Evolutionary conservation across 1,139 yeast species (phyloP).

Genomic region (Debaryomycetaceae sp.): DNA sequence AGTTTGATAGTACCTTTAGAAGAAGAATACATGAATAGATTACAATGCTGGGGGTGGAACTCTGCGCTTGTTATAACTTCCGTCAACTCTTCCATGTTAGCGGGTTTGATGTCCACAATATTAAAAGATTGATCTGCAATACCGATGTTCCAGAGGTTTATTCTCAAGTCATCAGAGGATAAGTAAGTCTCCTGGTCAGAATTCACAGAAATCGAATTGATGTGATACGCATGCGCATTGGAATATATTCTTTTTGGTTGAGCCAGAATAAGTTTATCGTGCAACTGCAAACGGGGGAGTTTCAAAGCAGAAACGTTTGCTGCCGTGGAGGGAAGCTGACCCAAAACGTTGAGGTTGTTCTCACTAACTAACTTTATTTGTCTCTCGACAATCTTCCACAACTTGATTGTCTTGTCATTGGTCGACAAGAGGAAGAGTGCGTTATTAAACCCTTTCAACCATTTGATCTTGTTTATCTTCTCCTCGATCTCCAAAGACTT

Average conservation of each 20-base stretch:
- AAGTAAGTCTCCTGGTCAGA: slow-evolving; percentile 95
- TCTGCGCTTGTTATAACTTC: slow-evolving; percentile 98
- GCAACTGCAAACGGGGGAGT: slow-evolving; percentile 83
- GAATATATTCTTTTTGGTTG: slow-evolving; percentile 89
- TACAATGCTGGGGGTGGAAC: slow-evolving; percentile 92
- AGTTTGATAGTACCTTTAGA: slow-evolving; percentile 94
- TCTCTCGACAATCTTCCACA: slow-evolving; percentile 94
- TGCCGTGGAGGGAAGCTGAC: slow-evolving; percentile 17
- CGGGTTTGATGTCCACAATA: slow-evolving; percentile 96
- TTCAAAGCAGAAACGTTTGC: slow-evolving; percentile 43
- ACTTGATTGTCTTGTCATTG: slow-evolving; percentile 94
- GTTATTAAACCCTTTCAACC: slow-evolving; percentile 87
- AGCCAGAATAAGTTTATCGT: slow-evolving; percentile 93
- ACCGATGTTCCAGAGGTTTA: slow-evolving; percentile 93
- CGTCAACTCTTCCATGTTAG: slow-evolving; percentile 97
- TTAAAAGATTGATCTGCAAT: slow-evolving; percentile 95
- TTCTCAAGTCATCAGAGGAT: slow-evolving; percentile 90
- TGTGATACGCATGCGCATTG: slow-evolving; percentile 98
- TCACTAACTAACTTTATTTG: slow-evolving; percentile 89
- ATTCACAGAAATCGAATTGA: slow-evolving; percentile 90
- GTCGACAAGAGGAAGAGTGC: slow-evolving; percentile 88
- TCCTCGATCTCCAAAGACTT: slow-evolving; percentile 97
- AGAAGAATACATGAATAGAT: slow-evolving; percentile 93
- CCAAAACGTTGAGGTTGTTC: slow-evolving; percentile 64
- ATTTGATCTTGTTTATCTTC: slow-evolving; percentile 94